These are phyloP conservation scores for Colletotrichum camelliae DNA, from an alignment of 2,329 filamentous ascomycete genomes.

Conservation along the genomic window DNA sequence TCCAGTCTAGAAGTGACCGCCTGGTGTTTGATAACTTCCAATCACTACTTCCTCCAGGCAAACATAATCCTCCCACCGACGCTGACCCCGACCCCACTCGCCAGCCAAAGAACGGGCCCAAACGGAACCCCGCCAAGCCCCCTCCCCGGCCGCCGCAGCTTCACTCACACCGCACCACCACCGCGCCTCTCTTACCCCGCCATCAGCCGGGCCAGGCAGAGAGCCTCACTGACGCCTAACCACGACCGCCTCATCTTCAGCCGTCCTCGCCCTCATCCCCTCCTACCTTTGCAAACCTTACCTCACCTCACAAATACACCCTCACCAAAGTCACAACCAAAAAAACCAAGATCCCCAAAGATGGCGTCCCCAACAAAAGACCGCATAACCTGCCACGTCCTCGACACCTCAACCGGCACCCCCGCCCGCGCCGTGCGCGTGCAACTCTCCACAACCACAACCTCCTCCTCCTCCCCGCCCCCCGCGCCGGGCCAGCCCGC, in stretches of 20 bases:
- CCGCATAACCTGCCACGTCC: conserved; percentile 85
- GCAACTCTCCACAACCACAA: conserved; percentile 58
- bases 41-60: not conserved
- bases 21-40: too few relatives aligned
- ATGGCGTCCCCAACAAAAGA: conserved; percentile 46
- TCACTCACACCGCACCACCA: not conserved
- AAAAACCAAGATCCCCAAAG: too few relatives aligned
- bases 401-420: conserved; percentile 78
- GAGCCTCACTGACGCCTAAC: not conserved
- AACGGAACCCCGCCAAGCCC: not conserved
- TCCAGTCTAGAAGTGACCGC: too few relatives aligned
- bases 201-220: not conserved
- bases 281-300: not conserved
- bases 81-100: not conserved
- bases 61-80: not conserved
- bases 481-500: conserved; percentile 35
- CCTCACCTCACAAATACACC: not conserved
- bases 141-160: not conserved
- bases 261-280: not conserved
- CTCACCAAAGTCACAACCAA: too few relatives aligned
- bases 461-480: conserved; percentile 31
- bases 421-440: conserved; percentile 73
- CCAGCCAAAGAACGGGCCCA: not conserved
- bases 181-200: not conserved
- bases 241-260: not conserved